Conservation (phyloP, 805 yeast genomes). For the Saturnispora galanensis region DNA sequence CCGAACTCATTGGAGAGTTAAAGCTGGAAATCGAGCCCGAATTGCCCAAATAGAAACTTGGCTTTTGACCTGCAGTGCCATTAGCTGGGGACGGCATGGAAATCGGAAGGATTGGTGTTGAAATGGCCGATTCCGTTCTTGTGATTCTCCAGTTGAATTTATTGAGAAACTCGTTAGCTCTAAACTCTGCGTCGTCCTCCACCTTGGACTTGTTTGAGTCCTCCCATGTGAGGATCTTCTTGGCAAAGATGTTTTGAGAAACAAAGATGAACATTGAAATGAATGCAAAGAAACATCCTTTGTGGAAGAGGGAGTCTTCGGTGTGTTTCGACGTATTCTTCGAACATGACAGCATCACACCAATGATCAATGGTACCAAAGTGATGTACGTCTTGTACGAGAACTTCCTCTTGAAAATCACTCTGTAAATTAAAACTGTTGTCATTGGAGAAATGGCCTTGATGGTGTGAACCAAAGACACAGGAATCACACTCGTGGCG, state of each 20-base stretch:
- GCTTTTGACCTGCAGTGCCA: background rate
- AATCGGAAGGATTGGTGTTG: constrained; percentile 27
- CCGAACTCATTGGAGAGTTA: constrained; percentile 1
- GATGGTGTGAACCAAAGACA: constrained; percentile 89
- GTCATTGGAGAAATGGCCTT: constrained; percentile 86
- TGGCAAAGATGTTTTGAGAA: constrained; percentile 73
- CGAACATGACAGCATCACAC: constrained; percentile 76
- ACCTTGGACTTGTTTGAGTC: constrained; percentile 11
- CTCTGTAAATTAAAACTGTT: constrained; percentile 71
- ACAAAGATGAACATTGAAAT: constrained; percentile 61
- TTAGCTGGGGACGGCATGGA: constrained; percentile 22
- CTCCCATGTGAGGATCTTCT: constrained; percentile 50
- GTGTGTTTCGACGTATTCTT: constrained; percentile 25
- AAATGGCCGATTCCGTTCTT: constrained; percentile 25
- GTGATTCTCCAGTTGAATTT: constrained; percentile 22
- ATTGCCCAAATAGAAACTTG: constrained; percentile 15
- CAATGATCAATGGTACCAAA: constrained; percentile 65
- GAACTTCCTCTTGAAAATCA: constrained; percentile 50
- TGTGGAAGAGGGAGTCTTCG: constrained; percentile 20
- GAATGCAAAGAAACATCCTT: constrained; percentile 43
- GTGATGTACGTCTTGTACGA: constrained; percentile 63
- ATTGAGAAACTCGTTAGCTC: constrained; percentile 21
- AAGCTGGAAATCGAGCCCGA: constrained; percentile 11
- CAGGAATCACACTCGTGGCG: constrained; percentile 87
- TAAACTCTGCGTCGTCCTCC: constrained; percentile 14